phyloP scores from a whole-genome alignment of 1,139 yeast genomes.

The Kodamaea arcana region DNA sequence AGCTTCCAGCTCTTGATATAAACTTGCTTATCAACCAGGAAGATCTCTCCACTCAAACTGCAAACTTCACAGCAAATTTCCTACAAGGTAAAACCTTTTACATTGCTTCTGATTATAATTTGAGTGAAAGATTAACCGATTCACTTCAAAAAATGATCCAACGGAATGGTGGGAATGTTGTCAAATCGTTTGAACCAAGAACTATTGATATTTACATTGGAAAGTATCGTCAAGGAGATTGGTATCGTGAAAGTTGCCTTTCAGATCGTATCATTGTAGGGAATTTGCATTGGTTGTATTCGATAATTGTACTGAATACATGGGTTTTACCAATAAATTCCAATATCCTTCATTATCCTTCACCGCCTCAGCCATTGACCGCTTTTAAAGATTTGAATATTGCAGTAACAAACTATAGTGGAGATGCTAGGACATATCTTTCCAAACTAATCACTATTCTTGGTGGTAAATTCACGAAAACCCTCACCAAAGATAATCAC shows the following conservation, averaged over 20 bases:
- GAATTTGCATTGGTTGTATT: conserved; percentile 70
- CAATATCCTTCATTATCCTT: conserved; percentile 68
- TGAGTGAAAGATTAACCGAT: conserved; percentile 27
- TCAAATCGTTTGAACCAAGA: conserved; percentile 14
- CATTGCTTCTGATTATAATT: conserved; percentile 30
- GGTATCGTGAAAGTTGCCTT: conserved; percentile 27
- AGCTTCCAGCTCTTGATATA: conserved; percentile 14
- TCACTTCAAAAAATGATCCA: conserved; percentile 26
- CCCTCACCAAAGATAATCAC: conserved; percentile 63
- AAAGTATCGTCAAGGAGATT: conserved; percentile 54
- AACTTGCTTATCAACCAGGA: conserved; percentile 9
- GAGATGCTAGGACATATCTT: conserved; percentile 74
- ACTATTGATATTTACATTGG: conserved; percentile 63
- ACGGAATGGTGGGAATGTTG: conserved; percentile 30
- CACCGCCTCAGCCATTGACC: conserved; percentile 49
- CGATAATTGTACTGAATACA: conserved; percentile 50
- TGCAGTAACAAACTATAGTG: conserved; percentile 76
- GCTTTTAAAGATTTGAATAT: conserved; percentile 52
- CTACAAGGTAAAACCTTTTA: conserved; percentile 26
- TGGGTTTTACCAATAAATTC: conserved; percentile 56
- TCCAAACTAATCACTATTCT: conserved; percentile 58
- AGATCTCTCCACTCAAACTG: conserved; percentile 10
- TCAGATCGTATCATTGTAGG: conserved; percentile 47
- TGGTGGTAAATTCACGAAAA: conserved; percentile 77
- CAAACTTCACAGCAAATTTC: conserved; percentile 12